phyloP scores from a whole-genome alignment of 306 rosid genomes.

The Geum urbanum region DNA sequence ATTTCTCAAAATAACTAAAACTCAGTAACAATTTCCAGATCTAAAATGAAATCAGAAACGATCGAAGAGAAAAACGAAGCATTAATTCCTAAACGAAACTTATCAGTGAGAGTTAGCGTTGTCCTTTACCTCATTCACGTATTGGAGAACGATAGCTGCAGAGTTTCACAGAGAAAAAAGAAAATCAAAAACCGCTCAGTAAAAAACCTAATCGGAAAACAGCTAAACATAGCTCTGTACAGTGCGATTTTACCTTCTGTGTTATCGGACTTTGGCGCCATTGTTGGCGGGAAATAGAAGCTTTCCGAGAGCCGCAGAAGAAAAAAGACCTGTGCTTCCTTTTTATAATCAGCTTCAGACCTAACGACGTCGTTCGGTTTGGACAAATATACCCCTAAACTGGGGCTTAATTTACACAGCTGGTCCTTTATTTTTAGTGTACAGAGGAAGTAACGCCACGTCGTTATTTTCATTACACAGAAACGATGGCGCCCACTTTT shows the following conservation, averaged over 20 bases:
- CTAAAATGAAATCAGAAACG: background rate
- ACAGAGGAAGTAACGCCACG: conserved; percentile 29
- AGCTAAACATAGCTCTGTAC: background rate
- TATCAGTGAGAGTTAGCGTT: background rate
- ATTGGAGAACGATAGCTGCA: conserved; percentile 84
- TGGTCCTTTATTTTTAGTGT: conserved; percentile 7
- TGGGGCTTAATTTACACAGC: background rate
- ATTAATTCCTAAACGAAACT: background rate
- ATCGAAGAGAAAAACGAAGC: background rate
- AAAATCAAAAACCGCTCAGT: conserved; percentile 5
- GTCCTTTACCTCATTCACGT: conserved; percentile 71
- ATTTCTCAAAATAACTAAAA: conserved; percentile 9
- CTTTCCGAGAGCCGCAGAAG: conserved; percentile 6
- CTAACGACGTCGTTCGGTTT: background rate
- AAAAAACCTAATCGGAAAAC: conserved; percentile 9
- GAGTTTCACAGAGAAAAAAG: conserved; percentile 10
- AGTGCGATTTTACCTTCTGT: conserved; percentile 50
- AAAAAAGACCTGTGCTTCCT: background rate
- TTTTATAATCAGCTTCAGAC: background rate
- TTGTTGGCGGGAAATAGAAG: conserved; percentile 60
- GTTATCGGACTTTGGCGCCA: conserved; percentile 84
- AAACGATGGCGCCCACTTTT: conserved; percentile 27
- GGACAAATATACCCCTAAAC: background rate
- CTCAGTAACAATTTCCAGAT: background rate
- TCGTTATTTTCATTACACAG: background rate